Conservation (phyloP, 768 basidiomycete genomes). For the Brasilioporus rufonigricans region DNA sequence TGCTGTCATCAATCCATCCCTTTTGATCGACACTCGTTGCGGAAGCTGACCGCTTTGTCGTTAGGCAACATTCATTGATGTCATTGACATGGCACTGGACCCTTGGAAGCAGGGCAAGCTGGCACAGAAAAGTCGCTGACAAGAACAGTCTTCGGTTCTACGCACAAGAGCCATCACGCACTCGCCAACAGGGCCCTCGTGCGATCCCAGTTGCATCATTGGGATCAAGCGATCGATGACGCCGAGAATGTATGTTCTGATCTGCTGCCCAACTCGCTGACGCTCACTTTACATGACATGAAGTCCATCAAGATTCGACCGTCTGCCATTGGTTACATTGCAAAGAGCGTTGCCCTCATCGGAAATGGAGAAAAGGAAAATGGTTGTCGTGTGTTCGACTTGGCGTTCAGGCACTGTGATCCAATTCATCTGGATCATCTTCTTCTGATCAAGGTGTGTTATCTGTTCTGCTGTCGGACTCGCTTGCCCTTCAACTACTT, state of each 20-base stretch:
- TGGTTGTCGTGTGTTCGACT: neutral
- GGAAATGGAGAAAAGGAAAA: neutral
- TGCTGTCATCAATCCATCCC: no score
- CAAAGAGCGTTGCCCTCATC: neutral
- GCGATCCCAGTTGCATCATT: no score
- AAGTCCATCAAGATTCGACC: neutral
- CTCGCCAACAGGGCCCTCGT: neutral
- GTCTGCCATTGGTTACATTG: neutral
- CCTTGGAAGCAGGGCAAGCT: neutral
- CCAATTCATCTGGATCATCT: neutral
- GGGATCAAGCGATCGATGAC: no score
- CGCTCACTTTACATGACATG: neutral
- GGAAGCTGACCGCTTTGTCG: neutral
- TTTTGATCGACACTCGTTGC: no score
- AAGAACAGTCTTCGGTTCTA: neutral
- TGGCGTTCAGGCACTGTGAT: neutral
- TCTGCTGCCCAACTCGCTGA: neutral
- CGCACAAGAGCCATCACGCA: neutral
- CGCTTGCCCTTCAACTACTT: neutral
- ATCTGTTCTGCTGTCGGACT: neutral
- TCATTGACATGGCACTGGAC: neutral
- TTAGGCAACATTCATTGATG: neutral
- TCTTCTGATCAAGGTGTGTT: neutral
- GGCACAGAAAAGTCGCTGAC: neutral
- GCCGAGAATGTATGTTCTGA: no score